A percentile compares a stretch with the other conserved stretches of the same genome.
phyloP scores from a whole-genome alignment of 176 grass and related monocot species.

The Tillandsia leiboldiana region DNA sequence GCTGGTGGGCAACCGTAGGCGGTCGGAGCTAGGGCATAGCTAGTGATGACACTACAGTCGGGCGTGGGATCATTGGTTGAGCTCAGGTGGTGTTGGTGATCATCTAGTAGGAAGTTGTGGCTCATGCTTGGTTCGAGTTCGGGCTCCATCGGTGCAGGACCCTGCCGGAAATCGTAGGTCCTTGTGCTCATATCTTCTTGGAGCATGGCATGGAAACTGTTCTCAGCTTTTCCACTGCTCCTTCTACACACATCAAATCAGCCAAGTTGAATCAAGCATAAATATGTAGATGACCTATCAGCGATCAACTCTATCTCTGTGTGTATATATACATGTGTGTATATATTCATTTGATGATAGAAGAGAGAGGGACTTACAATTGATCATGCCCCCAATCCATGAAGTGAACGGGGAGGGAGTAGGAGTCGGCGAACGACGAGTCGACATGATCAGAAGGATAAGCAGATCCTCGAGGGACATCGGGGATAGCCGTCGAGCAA shows the following conservation, averaged over 20 bases:
- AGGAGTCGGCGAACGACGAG: conserved; percentile 18
- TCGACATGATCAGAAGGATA: not conserved
- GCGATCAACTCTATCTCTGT: too few relatives aligned
- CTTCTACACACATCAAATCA: conserved; percentile 18
- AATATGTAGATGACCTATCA: not conserved
- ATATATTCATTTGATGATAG: not conserved
- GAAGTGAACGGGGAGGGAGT: conserved; percentile 2
- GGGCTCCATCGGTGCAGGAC: conserved; percentile 12
- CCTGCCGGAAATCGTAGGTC: conserved; percentile 12
- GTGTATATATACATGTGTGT: not conserved
- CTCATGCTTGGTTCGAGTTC: conserved; percentile 18
- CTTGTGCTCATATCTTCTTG: conserved; percentile 14
- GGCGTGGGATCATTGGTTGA: not conserved
- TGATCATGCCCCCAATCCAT: conserved; percentile 25
- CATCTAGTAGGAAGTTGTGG: conserved; percentile 27
- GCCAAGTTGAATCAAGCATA: not conserved
- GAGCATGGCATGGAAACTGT: conserved; percentile 24
- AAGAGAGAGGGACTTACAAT: conserved; percentile 9
- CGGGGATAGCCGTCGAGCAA: conserved; percentile 19
- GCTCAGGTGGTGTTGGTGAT: conserved; percentile 12
- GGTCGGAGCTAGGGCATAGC: conserved; percentile 15
- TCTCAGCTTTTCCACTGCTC: conserved; percentile 15
- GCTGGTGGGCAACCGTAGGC: conserved; percentile 26
- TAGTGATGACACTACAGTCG: conserved; percentile 5
- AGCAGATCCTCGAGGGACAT: not conserved